Conservation (phyloP, 2,329 filamentous ascomycete genomes). For the Colletotrichum sp. region DNA sequence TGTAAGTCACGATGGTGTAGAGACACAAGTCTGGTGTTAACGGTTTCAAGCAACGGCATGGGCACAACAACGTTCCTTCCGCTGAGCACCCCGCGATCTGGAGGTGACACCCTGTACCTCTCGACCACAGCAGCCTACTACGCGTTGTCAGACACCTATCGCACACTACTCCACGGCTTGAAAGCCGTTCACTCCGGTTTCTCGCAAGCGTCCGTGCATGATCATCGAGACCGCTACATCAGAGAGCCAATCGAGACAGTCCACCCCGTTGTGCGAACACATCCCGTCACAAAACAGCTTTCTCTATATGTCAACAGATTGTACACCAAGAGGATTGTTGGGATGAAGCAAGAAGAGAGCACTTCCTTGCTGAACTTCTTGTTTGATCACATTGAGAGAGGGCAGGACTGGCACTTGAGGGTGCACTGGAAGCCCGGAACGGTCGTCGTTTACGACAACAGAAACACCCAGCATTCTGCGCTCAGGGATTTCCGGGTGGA, state of each 20-base stretch:
- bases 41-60: background rate
- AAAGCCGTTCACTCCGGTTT: background rate
- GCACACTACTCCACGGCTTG: background rate
- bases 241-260: background rate
- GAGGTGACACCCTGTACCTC: background rate
- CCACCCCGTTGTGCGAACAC: background rate
- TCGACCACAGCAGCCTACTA: background rate
- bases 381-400: background rate
- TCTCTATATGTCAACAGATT: background rate
- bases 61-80: background rate
- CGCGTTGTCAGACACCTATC: background rate
- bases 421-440: background rate
- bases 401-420: background rate
- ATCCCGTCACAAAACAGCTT: background rate
- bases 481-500: background rate
- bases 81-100: background rate
- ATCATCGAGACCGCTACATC: background rate
- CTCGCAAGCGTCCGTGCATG: background rate
- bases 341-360: background rate
- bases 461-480: background rate
- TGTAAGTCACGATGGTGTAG: background rate
- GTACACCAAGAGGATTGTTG: background rate
- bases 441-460: background rate
- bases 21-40: background rate
- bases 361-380: background rate